Base-by-base conservation (phyloP, 768 basidiomycete species). In the Pulveroboletus sp. region DNA sequence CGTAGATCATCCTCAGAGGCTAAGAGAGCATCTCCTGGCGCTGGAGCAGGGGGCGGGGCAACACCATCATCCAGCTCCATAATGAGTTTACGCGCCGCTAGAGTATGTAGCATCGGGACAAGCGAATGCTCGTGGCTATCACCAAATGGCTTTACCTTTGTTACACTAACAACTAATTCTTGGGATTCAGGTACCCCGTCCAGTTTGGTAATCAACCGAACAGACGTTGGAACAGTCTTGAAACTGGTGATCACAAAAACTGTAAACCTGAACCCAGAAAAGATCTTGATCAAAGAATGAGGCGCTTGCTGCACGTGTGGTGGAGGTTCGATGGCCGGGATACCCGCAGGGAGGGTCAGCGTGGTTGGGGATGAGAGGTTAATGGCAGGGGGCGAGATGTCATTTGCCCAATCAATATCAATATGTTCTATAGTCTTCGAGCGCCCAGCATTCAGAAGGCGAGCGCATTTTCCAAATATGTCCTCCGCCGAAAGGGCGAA, bases 61-160 rank as follows among this genome's bases (percentile, higher is more conserved):
- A 48, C 57, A 5, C 51, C 47, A 21, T 72, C 73, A 39, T 75
- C 70, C 36, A 81, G 60, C 16, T 79, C 79, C 54, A 73, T 73
- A n/a, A 84, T 77, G 24, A 84, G 67, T 13, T 67, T 65, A 48
- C 76, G 74, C 2, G 81, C 82, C 6, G 79, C 75, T 33, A 84
- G 65, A 0, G 75, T 73, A 56, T 85, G 84, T 23, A 85, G 59
- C 14, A 77, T 64, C 47, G 55, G 70, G 41, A 50, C 67, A 44
- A 24, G 14, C 0, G 57, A 56, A 19, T 57, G 17, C 1, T 43
- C 45, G 17, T 45, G 19, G 7, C 52, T 47, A 8, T 60, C 49
- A 23, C 51, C 55, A 47, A 64, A 65, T 6, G 65, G 61, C 31
- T 61, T 63, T 31, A 64, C 63, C 23, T 48, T 44, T 12, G 51